Percentiles rank a stretch among this genome's conserved stretches.
phyloP scores from a whole-genome alignment of 2,329 filamentous ascomycete species.

The Colletotrichum cordylinicola region DNA sequence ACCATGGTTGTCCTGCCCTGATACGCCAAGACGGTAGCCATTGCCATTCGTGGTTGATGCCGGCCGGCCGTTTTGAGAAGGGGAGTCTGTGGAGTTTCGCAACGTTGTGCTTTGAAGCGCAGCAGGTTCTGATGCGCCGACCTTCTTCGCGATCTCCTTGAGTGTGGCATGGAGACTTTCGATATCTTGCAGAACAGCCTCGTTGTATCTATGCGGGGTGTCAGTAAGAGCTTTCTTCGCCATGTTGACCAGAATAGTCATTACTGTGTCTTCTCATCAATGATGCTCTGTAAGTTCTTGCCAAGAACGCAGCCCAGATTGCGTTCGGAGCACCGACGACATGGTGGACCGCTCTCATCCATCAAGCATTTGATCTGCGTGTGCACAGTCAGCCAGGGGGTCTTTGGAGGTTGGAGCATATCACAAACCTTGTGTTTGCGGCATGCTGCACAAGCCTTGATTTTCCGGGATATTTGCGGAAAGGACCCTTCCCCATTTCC shows the following conservation, averaged over 20 bases:
- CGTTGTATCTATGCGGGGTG: neutral
- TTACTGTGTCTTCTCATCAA: constrained; percentile 45
- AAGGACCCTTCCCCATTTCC: constrained; percentile 21
- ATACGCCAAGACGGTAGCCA: neutral
- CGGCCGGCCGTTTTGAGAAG: neutral
- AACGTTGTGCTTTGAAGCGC: constrained; percentile 1
- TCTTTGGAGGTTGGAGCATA: neutral
- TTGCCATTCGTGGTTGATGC: neutral
- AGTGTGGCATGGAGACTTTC: constrained; percentile 18
- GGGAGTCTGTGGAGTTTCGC: constrained; percentile 5
- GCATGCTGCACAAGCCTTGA: constrained; percentile 46
- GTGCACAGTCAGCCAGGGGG: neutral
- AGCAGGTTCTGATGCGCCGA: constrained; percentile 11
- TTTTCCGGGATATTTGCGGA: constrained; percentile 42
- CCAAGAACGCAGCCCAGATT: constrained; percentile 43
- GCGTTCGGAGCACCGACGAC: constrained; percentile 40
- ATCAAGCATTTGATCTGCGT: constrained; percentile 46
- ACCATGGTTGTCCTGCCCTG: constrained; percentile 17
- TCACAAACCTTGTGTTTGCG: constrained; percentile 43
- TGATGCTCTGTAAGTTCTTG: constrained; percentile 47
- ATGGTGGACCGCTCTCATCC: constrained; percentile 44
- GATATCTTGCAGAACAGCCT: constrained; percentile 21
- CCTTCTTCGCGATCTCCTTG: constrained; percentile 7
- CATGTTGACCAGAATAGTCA: neutral
- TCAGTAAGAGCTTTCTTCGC: neutral